Evolutionary conservation across 208 protist species (phyloP), one percentile per base, ranked within the genome.

Genomic region (Wallacemonas sp.): DNA sequence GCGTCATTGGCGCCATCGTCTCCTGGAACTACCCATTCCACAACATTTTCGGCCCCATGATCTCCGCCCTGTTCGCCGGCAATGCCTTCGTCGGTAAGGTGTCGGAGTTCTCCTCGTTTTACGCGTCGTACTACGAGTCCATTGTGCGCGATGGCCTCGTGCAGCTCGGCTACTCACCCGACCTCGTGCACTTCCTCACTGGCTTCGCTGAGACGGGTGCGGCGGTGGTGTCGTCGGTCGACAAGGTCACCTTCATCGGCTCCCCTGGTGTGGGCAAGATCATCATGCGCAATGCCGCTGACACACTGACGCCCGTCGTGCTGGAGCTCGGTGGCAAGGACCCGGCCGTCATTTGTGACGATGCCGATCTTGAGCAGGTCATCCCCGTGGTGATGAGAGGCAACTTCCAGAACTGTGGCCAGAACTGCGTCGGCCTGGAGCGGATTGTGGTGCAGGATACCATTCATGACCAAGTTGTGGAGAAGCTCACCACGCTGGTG

Each of bases 1-100:
- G 91, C 38, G 93, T 97, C 64, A 88, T 98, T 68, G 93, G 90
- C 53, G 91, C 88, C 33, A 97, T 98, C 63, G 88, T 96, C 27
- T 93, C 92, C 56, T 97, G 89, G 90, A 99, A 99, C 79, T 99
- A 98, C 77, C 96, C 97, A 14, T 96, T 98, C 68, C 96, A 98
- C 75, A 98, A 97, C 82, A 91, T 97, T 64, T 93, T 90, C 68
- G 90, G 88, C 22, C 91, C 91, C 62, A 92, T 97, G 81, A 96
- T 98, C 66, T 95, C 96, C 36, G 93, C 93, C 38, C 79, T 98
- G 34, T 98, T 97, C 46, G 79, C 95, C 22, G 97, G 97, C 60
- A 98, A 98, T 72, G 92, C 80, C n/a, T 93, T 96, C 65, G 84
- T 98, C 1, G 86, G 94, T 28, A 97, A 98, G 69, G 91, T 98